Base-by-base conservation (phyloP, 495 filamentous ascomycete genomes). In the Friedmanniomyces simplex region DNA sequence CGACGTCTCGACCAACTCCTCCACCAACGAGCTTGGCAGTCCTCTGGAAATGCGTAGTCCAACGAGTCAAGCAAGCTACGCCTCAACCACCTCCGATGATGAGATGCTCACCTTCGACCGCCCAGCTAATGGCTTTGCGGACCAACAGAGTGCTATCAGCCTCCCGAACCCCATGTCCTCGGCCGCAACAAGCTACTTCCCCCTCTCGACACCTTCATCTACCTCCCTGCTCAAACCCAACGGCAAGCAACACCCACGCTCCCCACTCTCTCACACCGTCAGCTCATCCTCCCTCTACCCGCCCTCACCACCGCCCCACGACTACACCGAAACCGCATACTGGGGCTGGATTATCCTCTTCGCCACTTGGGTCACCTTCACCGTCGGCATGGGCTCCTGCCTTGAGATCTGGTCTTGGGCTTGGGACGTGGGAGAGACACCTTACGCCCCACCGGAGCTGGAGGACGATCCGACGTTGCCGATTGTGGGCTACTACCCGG, bases 351-450 rank as follows among this genome's bases (percentile, higher is more conserved):
- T 95, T 1, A 84, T 98, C 3, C 75, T 97, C 25, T 71, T 85
- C 34, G 82, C 85, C 52, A 98, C 93, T 1, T 98, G 93, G 93
- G 69, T 91, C 25, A 89, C 96, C 25, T 96, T 97, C 67, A 88
- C 96, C 28, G 81, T 90, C 1, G 93, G 93, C 25, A 96, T 97
- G 84, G 93, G 93, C 28, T 90, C 85, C 39, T 96, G 90, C 67
- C 78, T 96, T 16, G 93, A 84, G n/a, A 83, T 96, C n/a, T 98
- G 93, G 93, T 93, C 83, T 69, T 98, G 93, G 93, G 91, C 93
- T 0, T 97, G 93, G 93, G 93, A 96, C 74, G 91, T 96, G 7
- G 91, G 89, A n/a, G 89, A 89, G 67, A 96, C 89, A 18, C 90
- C 90, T 0, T 91, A 94, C 67, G 91, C 90, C 53, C 91, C 93